Evolutionary conservation across 2,329 filamentous ascomycete species (phyloP), one percentile per base, ranked within the genome.

Genomic region (Pseudonectria buxi): DNA sequence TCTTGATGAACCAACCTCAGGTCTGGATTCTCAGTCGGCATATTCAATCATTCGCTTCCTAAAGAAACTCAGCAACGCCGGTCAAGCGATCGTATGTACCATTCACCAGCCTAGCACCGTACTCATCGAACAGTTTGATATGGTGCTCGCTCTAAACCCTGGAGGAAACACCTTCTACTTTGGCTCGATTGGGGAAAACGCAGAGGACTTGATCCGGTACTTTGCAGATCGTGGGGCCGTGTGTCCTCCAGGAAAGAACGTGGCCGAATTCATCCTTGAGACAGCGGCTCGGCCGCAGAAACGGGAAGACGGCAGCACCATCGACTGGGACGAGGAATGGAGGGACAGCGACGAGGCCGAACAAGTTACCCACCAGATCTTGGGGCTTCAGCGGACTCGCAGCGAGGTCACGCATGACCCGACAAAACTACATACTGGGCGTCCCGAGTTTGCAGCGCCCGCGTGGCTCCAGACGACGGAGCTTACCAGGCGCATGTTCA

Each of bases 261-360:
- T 69, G 11, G 68, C 68, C 34, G 68, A 72, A 47, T 71, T 71
- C 41, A 62, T 72, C 25, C 55, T 72, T 1, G 67, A 71, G 48
- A 67, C 65, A 6, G 61, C 63, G 1, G 61, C 63, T 2, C 47
- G 55, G 4, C 57, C 60, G 6, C 57, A 58, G 24, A 51, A 39
- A 26, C 55, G 51, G 14, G 50, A 54, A 4, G 58, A 63, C 14
- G 61, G 58, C 6, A 60, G 55, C 14, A 60, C 58, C 35, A 44
- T 85, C 28, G 71, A 87, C 52, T 89, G 84, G 84, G 81, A 83
- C 51, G 73, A 85, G 25, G 81, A 86, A 53, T 89, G 85, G 84
- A 63, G 65, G 16, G 72, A 72, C 29, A 86, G 81, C 0, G 62
- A 74, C 10, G 71, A 87, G 50, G 75, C 76, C 40, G 63, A 68